Evolutionary conservation across 495 filamentous ascomycete genomes (phyloP), one percentile per base, ranked within the genome.

Genomic region (Penicillium ochrochloron): DNA sequence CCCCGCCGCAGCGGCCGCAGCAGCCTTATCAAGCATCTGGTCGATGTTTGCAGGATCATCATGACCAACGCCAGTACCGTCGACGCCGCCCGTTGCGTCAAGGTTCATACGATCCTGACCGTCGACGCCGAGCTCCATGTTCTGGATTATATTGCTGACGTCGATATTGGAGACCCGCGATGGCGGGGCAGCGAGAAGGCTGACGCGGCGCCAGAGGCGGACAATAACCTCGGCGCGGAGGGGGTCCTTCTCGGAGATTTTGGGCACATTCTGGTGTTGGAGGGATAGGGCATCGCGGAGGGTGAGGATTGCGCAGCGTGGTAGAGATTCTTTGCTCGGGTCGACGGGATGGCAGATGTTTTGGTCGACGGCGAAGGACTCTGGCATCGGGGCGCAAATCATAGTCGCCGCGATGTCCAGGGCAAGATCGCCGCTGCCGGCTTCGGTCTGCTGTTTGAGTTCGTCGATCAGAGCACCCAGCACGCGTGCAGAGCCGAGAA

Each of bases 381-480:
- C 81, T 0, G 79, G 78, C 57, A 87, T 85, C 0, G 89, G 92
- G 1, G 92, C 86, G 72, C 89, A 91, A 65, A 96, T 83, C 48
- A 97, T 80, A 7, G 89, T 84, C 0, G 85, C 84, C 3, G 86
- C 88, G 35, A 96, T 82, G 69, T 97, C 93, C 51, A 96, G 84
- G 0, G 88, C 88, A 2, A 90, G 74, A 58, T 86, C 82, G 15
- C 84, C 85, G 65, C 83, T 86, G 25, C 84, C 84, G 2, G 73
- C 64, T 65, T 82, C 73, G 29, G 70, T 77, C 67, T 87, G 82
- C 17, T 81, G 75, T 57, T 88, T 89, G 14, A 94, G 73, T 71
- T 96, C 93, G 21, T 92, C 86, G 31, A 95, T 64, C 11, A 97
- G 78, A 8, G 84, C 75, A 1, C 73, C 59, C 0, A 97, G 75